Evolutionary conservation across 1,284 basidiomycete species (phyloP).

Genomic region (Cryptococcus sp.): DNA sequence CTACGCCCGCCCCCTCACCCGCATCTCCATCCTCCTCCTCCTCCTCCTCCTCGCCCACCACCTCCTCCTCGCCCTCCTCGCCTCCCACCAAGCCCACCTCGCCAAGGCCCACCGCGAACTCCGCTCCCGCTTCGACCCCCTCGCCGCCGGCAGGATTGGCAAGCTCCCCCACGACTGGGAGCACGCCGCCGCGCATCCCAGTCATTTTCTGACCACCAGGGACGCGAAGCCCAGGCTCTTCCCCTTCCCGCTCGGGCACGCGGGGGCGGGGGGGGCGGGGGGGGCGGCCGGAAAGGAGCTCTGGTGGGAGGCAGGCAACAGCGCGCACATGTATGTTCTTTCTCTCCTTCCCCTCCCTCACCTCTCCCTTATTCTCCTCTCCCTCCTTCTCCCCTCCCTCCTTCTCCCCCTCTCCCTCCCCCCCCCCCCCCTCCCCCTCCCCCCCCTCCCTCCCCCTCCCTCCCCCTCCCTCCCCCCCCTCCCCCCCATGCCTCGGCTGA

Average conservation of each 20-base stretch:
- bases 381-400: no score
- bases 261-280: constrained; percentile 22
- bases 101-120: constrained; percentile 6
- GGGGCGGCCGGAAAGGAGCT: constrained; percentile 23
- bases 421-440: no score
- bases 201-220: constrained; percentile 34
- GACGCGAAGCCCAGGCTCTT: constrained; percentile 39
- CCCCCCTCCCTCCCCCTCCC: no score
- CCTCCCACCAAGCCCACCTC: constrained; percentile 1
- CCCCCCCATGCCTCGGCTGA: neutral
- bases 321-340: constrained; percentile 36
- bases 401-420: no score
- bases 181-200: constrained; percentile 27
- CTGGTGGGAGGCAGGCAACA: constrained; percentile 44
- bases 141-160: constrained; percentile 12
- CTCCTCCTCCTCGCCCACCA: constrained; percentile 19
- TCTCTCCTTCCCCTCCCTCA: no score
- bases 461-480: no score
- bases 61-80: constrained; percentile 12
- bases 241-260: constrained; percentile 40
- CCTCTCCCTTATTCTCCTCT: constrained; percentile 1
- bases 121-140: constrained; percentile 12
- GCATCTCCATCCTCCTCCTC: constrained; percentile 27
- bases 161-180: constrained; percentile 29
- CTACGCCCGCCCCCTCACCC: constrained; percentile 21